Base-by-base conservation (phyloP, 257 asterid genomes). In the Sherardia arvensis region DNA sequence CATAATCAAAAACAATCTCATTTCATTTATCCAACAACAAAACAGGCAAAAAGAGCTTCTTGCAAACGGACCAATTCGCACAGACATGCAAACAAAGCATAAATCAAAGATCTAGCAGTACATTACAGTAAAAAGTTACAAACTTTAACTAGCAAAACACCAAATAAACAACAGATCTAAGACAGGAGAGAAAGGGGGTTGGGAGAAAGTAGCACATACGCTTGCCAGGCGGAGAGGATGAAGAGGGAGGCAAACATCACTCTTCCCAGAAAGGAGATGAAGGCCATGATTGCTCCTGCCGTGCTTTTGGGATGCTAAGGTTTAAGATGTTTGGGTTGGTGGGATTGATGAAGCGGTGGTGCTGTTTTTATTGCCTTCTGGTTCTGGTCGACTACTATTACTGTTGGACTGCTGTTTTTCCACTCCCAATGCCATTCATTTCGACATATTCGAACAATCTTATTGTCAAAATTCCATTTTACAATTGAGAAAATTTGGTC, bases 151-250 rank as follows among this genome's bases (percentile, higher is more conserved):
- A 11, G 12, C 20, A 6, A 34, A 66, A 28, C 4, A 21, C 23
- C 56, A 48, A 2, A 20, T 3, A 36, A 38, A 3, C 36, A 61
- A 59, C 76, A 79, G 87, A 86, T 86, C 95, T 75, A 56, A 28
- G 59, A 63, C 73, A 0, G 54, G 43, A 8, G 15, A 7, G 32
- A 0, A 68, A 20, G 26, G 38, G 64, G 36, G 26, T 15, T 25
- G 2, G 1, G 62, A 0, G 10, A 23, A 26, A 53, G 11, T 14
- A 40, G n/a, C 4, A 69, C 53, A 69, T 85, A 92, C 98, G 85
- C 87, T 85, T 87, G 93, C 95, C 95, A 87, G 71, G 98, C 97
- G 33, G 98, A 82, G 51, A 92, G 93, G 81, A 92, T 92, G 90
- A 92, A 92, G 69, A 92, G 65, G 5, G 95, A 92, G 48, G 93